Evolutionary conservation across 2,329 filamentous ascomycete genomes (phyloP), one percentile per base, ranked within the genome.

Genomic region (Fusarium keratoplasticum): DNA sequence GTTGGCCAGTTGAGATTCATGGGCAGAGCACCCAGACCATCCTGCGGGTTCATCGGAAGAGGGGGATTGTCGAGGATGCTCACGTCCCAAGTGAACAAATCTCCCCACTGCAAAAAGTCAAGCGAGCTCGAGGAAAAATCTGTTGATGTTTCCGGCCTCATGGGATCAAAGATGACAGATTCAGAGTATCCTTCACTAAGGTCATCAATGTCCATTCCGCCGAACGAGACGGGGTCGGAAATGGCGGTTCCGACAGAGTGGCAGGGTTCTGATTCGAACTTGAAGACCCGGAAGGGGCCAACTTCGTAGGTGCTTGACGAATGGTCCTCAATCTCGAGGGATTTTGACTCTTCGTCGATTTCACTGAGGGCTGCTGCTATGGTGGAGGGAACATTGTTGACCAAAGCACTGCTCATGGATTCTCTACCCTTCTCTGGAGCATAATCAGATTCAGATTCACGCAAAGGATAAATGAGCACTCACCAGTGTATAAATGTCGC

Each of bases 41-140:
- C 66, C 22, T 61, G 69, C 5, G 66, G n/a, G 7, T 75, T 36
- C 27, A 42, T 16, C 7, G 33, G 33, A n/a, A 54, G 61, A 14
- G 66, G 66, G 0, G 72, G 61, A 10, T 76, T 73, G 11, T 75
- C 74, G 18, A 76, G 66, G 6, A 75, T 50, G 1, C 74, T 74
- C 2, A 72, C 70, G 4, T 76, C 74, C 74, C 74, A 76, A 1
- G 74, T 76, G 38, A 76, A 76, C 2, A 76, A 61, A 18, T 76
- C 74, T 0, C 66, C 67, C 74, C 74, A 76, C 36, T 76, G 74
- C 0, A 76, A 27, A 20, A 76, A 76, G 5, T 76, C 74, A 0
- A 75, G 55, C 0, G 72, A 73, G 0, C 44, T 70, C 0, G 72
- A 47, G 2, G 66, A 54, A 1, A 64, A 69, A 10, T 75, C 72